Evolutionary conservation across 2,329 filamentous ascomycete genomes (phyloP).

Genomic region (Exophiala viscosa): DNA sequence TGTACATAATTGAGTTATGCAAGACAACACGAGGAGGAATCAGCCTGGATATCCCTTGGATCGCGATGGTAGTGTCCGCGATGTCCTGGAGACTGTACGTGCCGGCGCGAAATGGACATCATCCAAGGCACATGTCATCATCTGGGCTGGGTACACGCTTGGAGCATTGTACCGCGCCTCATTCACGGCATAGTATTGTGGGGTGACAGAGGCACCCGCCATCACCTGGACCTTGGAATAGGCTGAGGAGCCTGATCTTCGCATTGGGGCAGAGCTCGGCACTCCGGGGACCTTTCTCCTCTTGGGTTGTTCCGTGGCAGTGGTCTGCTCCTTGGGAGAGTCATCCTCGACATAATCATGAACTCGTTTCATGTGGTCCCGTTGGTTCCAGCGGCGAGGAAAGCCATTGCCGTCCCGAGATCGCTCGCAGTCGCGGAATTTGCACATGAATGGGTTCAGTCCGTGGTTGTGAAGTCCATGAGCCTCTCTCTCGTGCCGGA

Average conservation of each 20-base stretch:
- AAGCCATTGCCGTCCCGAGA: slow-evolving; percentile 81
- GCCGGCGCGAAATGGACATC: slow-evolving; percentile 14
- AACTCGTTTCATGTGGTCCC: slow-evolving; percentile 95
- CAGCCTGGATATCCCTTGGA: slow-evolving; percentile 12
- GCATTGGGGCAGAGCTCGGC: slow-evolving; percentile 27
- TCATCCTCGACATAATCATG: slow-evolving; percentile 56
- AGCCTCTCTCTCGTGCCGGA: slow-evolving; percentile 91
- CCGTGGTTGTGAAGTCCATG: slow-evolving; percentile 95
- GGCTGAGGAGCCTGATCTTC: slow-evolving; percentile 25
- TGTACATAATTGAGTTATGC: not conserved
- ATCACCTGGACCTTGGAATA: slow-evolving; percentile 19
- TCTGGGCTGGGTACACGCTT: slow-evolving; percentile 10
- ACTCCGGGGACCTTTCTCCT: slow-evolving; percentile 20
- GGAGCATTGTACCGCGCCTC: slow-evolving; percentile 15
- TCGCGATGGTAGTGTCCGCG: slow-evolving; percentile 7
- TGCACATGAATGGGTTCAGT: slow-evolving; percentile 86
- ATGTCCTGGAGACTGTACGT: slow-evolving; percentile 11
- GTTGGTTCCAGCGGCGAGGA: slow-evolving; percentile 89
- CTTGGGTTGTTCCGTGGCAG: slow-evolving; percentile 17
- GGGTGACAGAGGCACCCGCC: slow-evolving; percentile 11
- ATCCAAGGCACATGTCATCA: slow-evolving; percentile 17
- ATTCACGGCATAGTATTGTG: slow-evolving; percentile 9
- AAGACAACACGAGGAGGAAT: slow-evolving; percentile 9
- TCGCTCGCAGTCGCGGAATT: slow-evolving; percentile 82
- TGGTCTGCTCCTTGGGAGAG: slow-evolving; percentile 22